phyloP scores from a whole-genome alignment of 2,329 filamentous ascomycete genomes.

The Diaporthe batatas region DNA sequence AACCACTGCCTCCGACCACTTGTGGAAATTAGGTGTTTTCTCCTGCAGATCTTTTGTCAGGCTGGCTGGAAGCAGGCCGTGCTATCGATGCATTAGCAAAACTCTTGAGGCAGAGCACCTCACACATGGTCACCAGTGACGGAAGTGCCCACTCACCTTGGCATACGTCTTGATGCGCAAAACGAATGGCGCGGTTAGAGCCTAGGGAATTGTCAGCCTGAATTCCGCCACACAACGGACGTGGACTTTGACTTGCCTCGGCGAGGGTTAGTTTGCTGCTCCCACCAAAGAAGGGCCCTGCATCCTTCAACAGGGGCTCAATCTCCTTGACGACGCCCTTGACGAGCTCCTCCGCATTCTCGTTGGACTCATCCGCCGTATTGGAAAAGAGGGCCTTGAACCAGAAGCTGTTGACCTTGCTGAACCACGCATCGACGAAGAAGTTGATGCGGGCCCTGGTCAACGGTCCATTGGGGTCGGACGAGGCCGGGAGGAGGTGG shows the following conservation, averaged over 20 bases:
- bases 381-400: constrained; percentile 62
- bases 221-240: neutral
- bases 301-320: constrained; percentile 74
- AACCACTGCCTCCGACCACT: constrained; percentile 73
- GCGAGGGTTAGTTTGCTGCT: constrained; percentile 76
- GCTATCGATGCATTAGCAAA: constrained; percentile 52
- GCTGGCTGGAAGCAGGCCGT: constrained; percentile 64
- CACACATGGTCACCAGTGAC: too few species aligned
- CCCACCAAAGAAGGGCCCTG: constrained; percentile 74
- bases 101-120: accelerated
- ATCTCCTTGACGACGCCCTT: constrained; percentile 75
- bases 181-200: constrained; percentile 46
- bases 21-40: constrained; percentile 74
- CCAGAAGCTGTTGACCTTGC: constrained; percentile 67
- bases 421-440: constrained; percentile 78
- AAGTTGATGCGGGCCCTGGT: constrained; percentile 76
- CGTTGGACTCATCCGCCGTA: constrained; percentile 63
- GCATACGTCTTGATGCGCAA: constrained; percentile 46
- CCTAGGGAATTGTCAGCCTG: constrained; percentile 39
- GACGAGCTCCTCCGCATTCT: constrained; percentile 64
- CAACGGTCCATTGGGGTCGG: constrained; percentile 67
- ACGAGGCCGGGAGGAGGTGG: constrained; percentile 71
- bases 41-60: constrained; percentile 62
- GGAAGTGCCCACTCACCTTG: neutral
- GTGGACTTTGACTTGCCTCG: constrained; percentile 67